Evolutionary conservation across 2,329 filamentous ascomycete species (phyloP), one percentile per base, ranked within the genome.

Genomic region (Didymella pomorum): DNA sequence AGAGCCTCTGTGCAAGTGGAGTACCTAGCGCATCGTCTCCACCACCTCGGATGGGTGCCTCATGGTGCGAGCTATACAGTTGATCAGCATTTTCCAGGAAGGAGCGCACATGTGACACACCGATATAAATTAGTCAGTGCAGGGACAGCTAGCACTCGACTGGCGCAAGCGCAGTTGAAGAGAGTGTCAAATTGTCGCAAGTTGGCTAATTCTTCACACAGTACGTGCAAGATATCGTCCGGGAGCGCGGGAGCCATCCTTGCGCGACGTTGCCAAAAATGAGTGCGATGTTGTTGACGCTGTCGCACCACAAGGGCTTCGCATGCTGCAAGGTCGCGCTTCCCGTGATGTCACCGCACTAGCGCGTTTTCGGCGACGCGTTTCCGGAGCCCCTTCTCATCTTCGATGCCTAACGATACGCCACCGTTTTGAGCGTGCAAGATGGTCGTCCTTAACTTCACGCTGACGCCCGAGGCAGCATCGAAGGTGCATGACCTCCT

Each of bases 381-480:
- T 45, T 42, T 39, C 41, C 51, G 37, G 20, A 39, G 37, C 20
- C 21, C 11, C 41, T 25, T 43, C 41, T 49, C 31, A 26, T 26
- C 20, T n/a, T 26, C 20, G 28, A 20, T 44, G 42, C 14, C 21
- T 25, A 18, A n/a, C 46, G 18, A n/a, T 42, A 14, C 25, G 33
- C 31, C 39, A 47, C 42, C 21, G 41, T 28, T 29, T 56, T 62
- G 49, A 65, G 47, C 50, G 51, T 35, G 28, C 49, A 65, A 35
- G 8, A 82, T 82, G 81, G 74, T 80, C n/a, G 69, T 77, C 10
- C 73, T 93, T 57, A 88, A 83, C 60, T 93, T 93, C 71, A 90
- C 89, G 0, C 80, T 94, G 52, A 89, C 84, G 67, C 89, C 91
- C 56, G 89, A 93, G 66, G 88, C 88, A 29, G 86, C 92, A 42